These are phyloP conservation scores for Xylaria nigripes DNA, from an alignment of 495 filamentous ascomycete genomes.

Conservation along the genomic window DNA sequence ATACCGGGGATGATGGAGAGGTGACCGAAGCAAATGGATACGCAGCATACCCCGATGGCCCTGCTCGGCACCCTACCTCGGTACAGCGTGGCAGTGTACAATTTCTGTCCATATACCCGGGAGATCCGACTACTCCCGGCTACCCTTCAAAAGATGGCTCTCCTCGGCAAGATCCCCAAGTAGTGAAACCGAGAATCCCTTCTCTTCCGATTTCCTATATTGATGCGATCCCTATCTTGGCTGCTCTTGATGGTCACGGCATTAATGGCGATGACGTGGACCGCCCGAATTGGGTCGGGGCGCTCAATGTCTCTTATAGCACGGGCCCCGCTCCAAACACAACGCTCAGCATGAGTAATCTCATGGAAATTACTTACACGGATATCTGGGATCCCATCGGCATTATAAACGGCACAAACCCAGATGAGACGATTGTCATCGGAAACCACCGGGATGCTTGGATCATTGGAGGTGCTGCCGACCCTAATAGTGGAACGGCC, in stretches of 20 bases:
- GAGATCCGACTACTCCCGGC: conserved; percentile 74
- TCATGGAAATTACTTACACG: conserved; percentile 71
- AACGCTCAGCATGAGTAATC: conserved; percentile 65
- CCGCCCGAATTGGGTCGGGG: conserved; percentile 58
- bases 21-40: conserved; percentile 70
- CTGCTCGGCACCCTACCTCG: conserved; percentile 68
- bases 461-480: conserved; percentile 71
- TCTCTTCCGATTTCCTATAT: conserved; percentile 78
- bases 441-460: conserved; percentile 88
- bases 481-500: conserved; percentile 75
- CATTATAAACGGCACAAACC: conserved; percentile 70
- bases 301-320: conserved; percentile 74
- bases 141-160: conserved; percentile 76
- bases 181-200: conserved; percentile 66
- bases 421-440: conserved; percentile 67
- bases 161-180: conserved; percentile 53
- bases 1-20: conserved; percentile 71
- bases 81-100: conserved; percentile 78
- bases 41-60: conserved; percentile 68
- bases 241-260: conserved; percentile 73
- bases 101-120: conserved; percentile 54
- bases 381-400: conserved; percentile 86
- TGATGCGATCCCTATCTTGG: conserved; percentile 69
- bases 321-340: conserved; percentile 71
- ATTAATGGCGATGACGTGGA: conserved; percentile 64